These are phyloP conservation scores for Cystobasidiaceae sp. DNA, from an alignment of 1,284 basidiomycete genomes.

Conservation along the genomic window DNA sequence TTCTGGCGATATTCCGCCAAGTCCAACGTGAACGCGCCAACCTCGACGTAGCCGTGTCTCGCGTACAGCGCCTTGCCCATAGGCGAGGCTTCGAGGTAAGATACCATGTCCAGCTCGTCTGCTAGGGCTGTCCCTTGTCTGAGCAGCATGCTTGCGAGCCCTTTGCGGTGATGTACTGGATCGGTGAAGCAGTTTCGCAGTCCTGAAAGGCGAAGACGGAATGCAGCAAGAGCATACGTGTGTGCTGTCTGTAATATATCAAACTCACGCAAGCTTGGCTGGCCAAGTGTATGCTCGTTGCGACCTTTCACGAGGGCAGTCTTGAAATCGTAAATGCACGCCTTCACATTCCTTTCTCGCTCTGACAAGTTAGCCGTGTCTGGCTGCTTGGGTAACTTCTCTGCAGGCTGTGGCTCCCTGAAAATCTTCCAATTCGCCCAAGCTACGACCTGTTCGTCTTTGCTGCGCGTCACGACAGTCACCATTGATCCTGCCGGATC, in stretches of 20 bases:
- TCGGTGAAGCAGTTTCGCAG: conserved; percentile 24
- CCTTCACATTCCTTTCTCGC: not conserved
- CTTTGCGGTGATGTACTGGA: conserved; percentile 4
- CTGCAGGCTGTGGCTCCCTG: not conserved
- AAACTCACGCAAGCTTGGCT: conserved; percentile 3
- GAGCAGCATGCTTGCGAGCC: not conserved
- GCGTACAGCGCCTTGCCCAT: conserved; percentile 13
- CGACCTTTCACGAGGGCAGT: not conserved
- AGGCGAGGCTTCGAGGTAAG: conserved; percentile 19
- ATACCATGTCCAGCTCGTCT: not conserved
- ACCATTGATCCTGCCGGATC: too few species aligned
- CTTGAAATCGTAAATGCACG: conserved; percentile 3
- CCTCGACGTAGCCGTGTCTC: conserved; percentile 5
- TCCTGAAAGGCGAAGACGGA: not conserved
- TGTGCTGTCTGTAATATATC: not conserved
- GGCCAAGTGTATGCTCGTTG: not conserved
- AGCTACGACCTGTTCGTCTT: not conserved
- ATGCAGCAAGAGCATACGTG: not conserved
- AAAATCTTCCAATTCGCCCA: conserved; percentile 2
- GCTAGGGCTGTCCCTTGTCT: conserved; percentile 2
- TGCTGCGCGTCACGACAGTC: too few species aligned
- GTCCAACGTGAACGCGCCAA: conserved; percentile 3
- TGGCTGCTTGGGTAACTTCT: not conserved
- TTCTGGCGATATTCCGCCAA: conserved; percentile 8
- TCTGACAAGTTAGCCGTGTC: not conserved